phyloP scores from a whole-genome alignment of 352 stramenopile genomes.

The Thalassiosira mediterranea region DNA sequence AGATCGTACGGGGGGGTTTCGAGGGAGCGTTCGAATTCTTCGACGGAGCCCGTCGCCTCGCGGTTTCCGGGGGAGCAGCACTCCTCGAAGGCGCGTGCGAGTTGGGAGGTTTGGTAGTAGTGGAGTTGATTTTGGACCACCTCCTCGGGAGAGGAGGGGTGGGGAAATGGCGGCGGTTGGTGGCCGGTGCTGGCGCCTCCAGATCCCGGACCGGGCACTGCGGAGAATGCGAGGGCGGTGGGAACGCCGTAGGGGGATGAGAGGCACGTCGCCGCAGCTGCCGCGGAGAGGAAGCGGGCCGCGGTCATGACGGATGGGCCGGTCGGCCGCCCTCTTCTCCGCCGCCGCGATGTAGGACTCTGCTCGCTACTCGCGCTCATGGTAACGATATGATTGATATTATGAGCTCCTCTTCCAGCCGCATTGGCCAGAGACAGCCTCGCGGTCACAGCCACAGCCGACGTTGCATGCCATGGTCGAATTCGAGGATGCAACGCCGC shows the following conservation, averaged over 20 bases:
- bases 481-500: too few species aligned
- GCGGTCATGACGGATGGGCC: too few species aligned
- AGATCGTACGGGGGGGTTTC: slow-evolving; percentile 39
- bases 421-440: too few species aligned
- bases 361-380: too few species aligned
- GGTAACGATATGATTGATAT: too few species aligned
- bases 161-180: slow-evolving; percentile 1
- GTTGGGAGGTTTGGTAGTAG: slow-evolving; percentile 27
- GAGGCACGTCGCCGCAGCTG: neutral
- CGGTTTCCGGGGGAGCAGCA: slow-evolving; percentile 33
- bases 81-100: slow-evolving; percentile 17
- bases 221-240: neutral
- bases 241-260: neutral
- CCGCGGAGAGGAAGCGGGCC: neutral
- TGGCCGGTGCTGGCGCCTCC: too few species aligned
- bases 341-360: too few species aligned
- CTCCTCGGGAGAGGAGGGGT: slow-evolving; percentile 31
- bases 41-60: slow-evolving; percentile 21
- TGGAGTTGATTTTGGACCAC: slow-evolving; percentile 41
- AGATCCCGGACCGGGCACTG: neutral
- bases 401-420: too few species aligned
- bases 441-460: too few species aligned
- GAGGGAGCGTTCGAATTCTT: slow-evolving; percentile 24
- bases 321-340: too few species aligned
- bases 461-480: too few species aligned